These are phyloP conservation scores for Annulohypoxylon nitens DNA, from an alignment of 495 filamentous ascomycete genomes.

Conservation along the genomic window DNA sequence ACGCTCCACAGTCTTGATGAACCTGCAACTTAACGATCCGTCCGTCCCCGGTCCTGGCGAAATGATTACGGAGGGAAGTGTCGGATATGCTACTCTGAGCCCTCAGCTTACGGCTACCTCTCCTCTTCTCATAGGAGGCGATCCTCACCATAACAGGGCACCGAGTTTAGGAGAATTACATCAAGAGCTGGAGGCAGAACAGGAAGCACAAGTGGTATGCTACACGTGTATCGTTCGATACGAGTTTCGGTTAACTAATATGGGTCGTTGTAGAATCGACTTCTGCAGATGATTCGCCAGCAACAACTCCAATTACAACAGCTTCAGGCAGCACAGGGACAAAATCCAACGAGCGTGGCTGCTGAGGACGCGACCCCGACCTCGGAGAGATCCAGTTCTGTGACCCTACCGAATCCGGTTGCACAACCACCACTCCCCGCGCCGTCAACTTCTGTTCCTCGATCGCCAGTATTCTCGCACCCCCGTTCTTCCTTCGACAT, in stretches of 20 bases:
- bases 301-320: constrained; percentile 87
- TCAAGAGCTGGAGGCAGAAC: constrained; percentile 94
- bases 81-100: constrained; percentile 65
- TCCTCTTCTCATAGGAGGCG: constrained; percentile 68
- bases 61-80: constrained; percentile 62
- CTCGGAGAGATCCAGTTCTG: constrained; percentile 71
- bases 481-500: constrained; percentile 70
- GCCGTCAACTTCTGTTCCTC: constrained; percentile 57
- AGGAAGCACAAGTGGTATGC: constrained; percentile 91
- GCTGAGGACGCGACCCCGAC: constrained; percentile 78
- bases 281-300: constrained; percentile 88
- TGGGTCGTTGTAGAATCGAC: constrained; percentile 75
- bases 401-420: constrained; percentile 50
- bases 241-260: constrained; percentile 13
- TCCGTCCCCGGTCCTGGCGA: constrained; percentile 72
- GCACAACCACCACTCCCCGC: constrained; percentile 37
- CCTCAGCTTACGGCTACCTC: constrained; percentile 70
- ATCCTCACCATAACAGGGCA: constrained; percentile 72
- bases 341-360: constrained; percentile 62
- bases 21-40: constrained; percentile 79
- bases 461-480: constrained; percentile 68
- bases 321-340: constrained; percentile 65
- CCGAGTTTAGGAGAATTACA: constrained; percentile 95
- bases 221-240: neutral
- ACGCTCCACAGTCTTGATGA: constrained; percentile 78